Conservation (phyloP, 2,329 filamentous ascomycete species). For the Talaromyces sp. region DNA sequence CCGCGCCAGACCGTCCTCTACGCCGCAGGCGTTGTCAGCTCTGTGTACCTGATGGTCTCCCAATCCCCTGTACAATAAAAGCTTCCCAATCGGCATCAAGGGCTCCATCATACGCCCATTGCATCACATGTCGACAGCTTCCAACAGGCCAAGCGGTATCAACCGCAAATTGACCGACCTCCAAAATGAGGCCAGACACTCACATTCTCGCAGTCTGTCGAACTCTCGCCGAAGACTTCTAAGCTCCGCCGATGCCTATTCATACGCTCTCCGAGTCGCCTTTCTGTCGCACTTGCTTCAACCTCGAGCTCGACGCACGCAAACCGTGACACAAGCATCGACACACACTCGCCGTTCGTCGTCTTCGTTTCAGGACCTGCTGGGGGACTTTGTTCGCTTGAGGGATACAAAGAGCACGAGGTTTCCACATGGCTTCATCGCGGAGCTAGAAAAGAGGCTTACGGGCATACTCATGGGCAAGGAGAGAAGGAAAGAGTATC, state of each 20-base stretch:
- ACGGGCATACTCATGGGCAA: slow-evolving; percentile 75
- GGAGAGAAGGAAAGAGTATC: slow-evolving; percentile 82
- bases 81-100: slow-evolving; percentile 12
- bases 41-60: slow-evolving; percentile 18
- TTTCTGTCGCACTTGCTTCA: slow-evolving; percentile 92
- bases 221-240: slow-evolving; percentile 42
- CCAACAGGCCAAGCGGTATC: slow-evolving; percentile 44
- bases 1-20: not conserved
- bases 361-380: slow-evolving; percentile 72
- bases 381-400: slow-evolving; percentile 77
- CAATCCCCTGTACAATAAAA: slow-evolving; percentile 15
- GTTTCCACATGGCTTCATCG: slow-evolving; percentile 69
- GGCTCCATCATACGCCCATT: slow-evolving; percentile 20
- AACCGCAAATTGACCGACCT: slow-evolving; percentile 48
- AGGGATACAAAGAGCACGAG: slow-evolving; percentile 66
- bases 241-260: slow-evolving; percentile 75
- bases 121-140: slow-evolving; percentile 47
- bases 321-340: slow-evolving; percentile 69
- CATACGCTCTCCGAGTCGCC: slow-evolving; percentile 82
- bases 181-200: slow-evolving; percentile 42
- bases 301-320: slow-evolving; percentile 81
- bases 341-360: slow-evolving; percentile 66
- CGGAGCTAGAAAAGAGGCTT: slow-evolving; percentile 71
- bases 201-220: slow-evolving; percentile 44
- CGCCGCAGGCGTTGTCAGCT: not conserved